Percentiles rank a stretch among this genome's conserved stretches.
Evolutionary conservation across 1,139 yeast species (phyloP).

Genomic region (Scheffersomyces insectosa): DNA sequence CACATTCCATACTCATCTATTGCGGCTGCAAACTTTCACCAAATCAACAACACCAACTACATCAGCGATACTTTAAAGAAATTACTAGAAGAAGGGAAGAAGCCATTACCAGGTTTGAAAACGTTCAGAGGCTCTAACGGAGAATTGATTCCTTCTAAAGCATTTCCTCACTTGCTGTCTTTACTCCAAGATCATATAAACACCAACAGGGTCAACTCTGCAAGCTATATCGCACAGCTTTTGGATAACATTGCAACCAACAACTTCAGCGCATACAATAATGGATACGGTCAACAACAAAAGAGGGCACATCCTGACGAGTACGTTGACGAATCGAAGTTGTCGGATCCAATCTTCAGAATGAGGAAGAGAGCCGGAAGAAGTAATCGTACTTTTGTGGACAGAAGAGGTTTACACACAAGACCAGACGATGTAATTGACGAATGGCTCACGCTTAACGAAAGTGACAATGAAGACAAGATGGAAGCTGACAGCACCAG

Average conservation of each 20-base stretch:
- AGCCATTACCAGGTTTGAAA: slow-evolving; percentile 44
- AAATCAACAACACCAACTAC: slow-evolving; percentile 63
- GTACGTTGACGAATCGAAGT: slow-evolving; percentile 24
- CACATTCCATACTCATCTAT: slow-evolving; percentile 84
- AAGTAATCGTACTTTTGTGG: slow-evolving; percentile 69
- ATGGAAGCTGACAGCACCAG: slow-evolving; percentile 9
- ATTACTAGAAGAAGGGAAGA: slow-evolving; percentile 40
- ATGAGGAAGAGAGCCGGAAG: slow-evolving; percentile 79
- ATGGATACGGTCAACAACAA: slow-evolving; percentile 38
- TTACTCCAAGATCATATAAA: slow-evolving; percentile 32
- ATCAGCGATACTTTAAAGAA: slow-evolving; percentile 43
- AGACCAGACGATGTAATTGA: slow-evolving; percentile 37
- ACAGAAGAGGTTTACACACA: slow-evolving; percentile 53
- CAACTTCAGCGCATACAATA: slow-evolving; percentile 48
- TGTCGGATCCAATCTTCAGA: slow-evolving; percentile 60
- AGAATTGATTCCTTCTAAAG: slow-evolving; percentile 43
- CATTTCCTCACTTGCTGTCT: slow-evolving; percentile 44
- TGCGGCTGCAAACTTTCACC: slow-evolving; percentile 69
- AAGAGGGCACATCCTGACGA: slow-evolving; percentile 21
- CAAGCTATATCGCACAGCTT: slow-evolving; percentile 40
- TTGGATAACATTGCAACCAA: slow-evolving; percentile 46
- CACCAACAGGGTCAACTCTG: slow-evolving; percentile 24
- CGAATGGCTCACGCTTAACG: slow-evolving; percentile 35
- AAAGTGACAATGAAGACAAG: slow-evolving; percentile 24
- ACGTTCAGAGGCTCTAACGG: slow-evolving; percentile 50